Percentiles rank a stretch among this genome's conserved stretches.
These are phyloP conservation scores for Solanum hybrid DNA, from an alignment of 305 asterid genomes.

Conservation along the genomic window DNA sequence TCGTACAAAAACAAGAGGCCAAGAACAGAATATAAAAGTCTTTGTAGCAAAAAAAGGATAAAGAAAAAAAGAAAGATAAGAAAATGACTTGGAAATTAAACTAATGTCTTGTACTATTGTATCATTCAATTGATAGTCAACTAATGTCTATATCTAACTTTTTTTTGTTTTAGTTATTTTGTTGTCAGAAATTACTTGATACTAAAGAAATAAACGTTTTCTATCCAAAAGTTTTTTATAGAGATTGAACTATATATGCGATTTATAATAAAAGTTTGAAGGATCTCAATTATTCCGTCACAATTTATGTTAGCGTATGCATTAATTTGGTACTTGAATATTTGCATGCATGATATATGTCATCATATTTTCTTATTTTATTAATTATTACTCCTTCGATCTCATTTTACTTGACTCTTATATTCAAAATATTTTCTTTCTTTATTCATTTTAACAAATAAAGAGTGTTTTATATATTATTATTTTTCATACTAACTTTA, in stretches of 20 bases:
- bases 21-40: not conserved
- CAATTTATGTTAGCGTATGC: not conserved
- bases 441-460: not conserved
- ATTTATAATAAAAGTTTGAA: not conserved
- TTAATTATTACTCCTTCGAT: not conserved
- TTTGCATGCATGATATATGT: not conserved
- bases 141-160: not conserved
- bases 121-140: not conserved
- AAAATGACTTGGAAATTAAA: not conserved
- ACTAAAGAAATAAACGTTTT: not conserved
- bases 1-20: not conserved
- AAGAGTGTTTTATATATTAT: too few relatives aligned
- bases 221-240: not conserved
- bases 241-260: not conserved
- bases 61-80: not conserved
- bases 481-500: too few relatives aligned
- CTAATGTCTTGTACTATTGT: not conserved
- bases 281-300: too few relatives aligned
- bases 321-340: not conserved
- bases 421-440: not conserved
- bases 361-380: not conserved
- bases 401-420: not conserved
- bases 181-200: not conserved
- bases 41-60: not conserved
- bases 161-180: not conserved